Conservation (phyloP, 2,329 filamentous ascomycete species). For the Cercospora zeae-maydis region DNA sequence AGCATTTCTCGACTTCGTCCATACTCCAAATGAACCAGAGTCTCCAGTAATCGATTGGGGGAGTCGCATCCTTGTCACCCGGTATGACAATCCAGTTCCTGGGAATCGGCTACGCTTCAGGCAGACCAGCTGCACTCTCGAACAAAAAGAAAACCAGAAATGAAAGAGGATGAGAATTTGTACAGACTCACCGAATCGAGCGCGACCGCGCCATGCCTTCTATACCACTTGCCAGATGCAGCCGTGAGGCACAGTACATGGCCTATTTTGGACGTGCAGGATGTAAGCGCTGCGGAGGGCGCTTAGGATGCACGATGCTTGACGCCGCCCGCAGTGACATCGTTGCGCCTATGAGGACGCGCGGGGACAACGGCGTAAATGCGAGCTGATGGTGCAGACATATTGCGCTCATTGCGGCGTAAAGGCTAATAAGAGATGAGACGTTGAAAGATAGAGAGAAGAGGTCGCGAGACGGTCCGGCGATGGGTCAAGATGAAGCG, state of each 20-base stretch:
- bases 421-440: not conserved
- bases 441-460: not conserved
- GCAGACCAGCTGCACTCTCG: constrained; percentile 5
- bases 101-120: not conserved
- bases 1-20: not conserved
- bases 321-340: not conserved
- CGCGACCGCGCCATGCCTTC: not conserved
- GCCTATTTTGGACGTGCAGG: not conserved
- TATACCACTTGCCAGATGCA: constrained; percentile 14
- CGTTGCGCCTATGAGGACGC: not conserved
- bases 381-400: not conserved
- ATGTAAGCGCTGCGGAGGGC: constrained; percentile 6
- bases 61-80: not conserved
- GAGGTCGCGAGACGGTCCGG: not conserved
- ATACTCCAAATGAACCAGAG: not conserved
- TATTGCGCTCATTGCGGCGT: not conserved
- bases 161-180: not conserved
- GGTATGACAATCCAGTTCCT: not conserved
- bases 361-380: not conserved
- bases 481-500: not conserved
- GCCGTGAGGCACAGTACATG: constrained; percentile 17
- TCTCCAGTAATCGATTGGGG: not conserved
- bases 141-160: not conserved
- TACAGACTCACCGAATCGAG: not conserved
- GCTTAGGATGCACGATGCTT: constrained; percentile 4